These are phyloP conservation scores for Vigna mungo DNA, from an alignment of 306 rosid species.

Conservation along the genomic window DNA sequence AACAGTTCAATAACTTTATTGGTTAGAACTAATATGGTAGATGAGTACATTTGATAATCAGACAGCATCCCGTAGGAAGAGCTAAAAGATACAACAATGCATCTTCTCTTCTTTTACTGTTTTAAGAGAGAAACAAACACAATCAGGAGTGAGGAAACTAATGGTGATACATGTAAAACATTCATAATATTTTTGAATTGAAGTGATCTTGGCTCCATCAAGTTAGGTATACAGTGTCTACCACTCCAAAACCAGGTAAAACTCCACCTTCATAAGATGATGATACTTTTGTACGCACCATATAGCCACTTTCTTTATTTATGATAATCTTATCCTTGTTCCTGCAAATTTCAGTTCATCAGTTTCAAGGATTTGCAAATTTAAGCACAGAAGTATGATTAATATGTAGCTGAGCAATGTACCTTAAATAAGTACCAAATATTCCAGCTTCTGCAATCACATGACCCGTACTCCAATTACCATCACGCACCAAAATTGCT, in stretches of 20 bases:
- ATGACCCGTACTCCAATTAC: slow-evolving; percentile 65
- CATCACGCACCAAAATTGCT: slow-evolving; percentile 74
- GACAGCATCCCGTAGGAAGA: slow-evolving; percentile 9
- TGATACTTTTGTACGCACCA: slow-evolving; percentile 89
- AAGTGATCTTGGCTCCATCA: slow-evolving; percentile 37
- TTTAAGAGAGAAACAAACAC: slow-evolving; percentile 13
- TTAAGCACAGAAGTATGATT: background rate
- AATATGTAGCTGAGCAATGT: slow-evolving; percentile 23
- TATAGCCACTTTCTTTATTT: slow-evolving; percentile 78
- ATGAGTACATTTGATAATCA: background rate
- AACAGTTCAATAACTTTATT: background rate
- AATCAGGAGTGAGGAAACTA: background rate
- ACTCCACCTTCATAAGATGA: slow-evolving; percentile 98
- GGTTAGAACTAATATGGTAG: slow-evolving; percentile 22
- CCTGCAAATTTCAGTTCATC: slow-evolving; percentile 63
- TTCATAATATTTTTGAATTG: slow-evolving; percentile 9
- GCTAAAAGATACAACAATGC: slow-evolving; percentile 18
- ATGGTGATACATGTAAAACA: background rate
- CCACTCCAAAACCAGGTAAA: slow-evolving; percentile 89
- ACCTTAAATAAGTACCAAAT: slow-evolving; percentile 88
- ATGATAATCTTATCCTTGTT: slow-evolving; percentile 74
- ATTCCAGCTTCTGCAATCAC: slow-evolving; percentile 86
- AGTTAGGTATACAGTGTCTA: slow-evolving; percentile 78
- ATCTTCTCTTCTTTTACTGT: background rate
- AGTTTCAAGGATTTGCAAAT: slow-evolving; percentile 34